Conservation (phyloP, 2,329 filamentous ascomycete genomes). For the Cytospora piceicola region DNA sequence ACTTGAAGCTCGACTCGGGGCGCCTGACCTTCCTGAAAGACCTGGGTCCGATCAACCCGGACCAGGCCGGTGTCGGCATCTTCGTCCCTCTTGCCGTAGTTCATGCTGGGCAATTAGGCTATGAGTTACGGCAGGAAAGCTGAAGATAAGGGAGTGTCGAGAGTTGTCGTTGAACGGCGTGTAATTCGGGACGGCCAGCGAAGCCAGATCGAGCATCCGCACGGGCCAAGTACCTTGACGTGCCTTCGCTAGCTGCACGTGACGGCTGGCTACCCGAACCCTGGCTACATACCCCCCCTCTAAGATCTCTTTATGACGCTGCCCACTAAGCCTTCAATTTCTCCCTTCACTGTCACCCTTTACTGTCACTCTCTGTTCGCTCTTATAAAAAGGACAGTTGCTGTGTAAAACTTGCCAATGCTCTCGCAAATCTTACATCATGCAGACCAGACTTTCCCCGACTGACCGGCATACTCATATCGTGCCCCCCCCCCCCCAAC, state of each 20-base stretch:
- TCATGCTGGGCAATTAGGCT: slow-evolving; percentile 66
- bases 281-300: neutral
- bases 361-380: no score
- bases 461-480: no score
- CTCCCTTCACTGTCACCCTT: no score
- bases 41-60: slow-evolving; percentile 96
- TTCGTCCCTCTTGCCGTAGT: slow-evolving; percentile 99
- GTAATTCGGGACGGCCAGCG: slow-evolving; percentile 20
- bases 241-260: neutral
- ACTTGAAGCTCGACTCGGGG: slow-evolving; percentile 31
- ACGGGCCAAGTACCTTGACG: slow-evolving; percentile 11
- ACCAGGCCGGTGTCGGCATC: slow-evolving; percentile 92
- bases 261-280: neutral
- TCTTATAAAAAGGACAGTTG: neutral
- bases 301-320: neutral
- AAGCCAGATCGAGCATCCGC: slow-evolving; percentile 24
- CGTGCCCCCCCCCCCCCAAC: no score
- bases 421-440: neutral
- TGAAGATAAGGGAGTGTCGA: slow-evolving; percentile 20
- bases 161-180: slow-evolving; percentile 16
- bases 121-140: slow-evolving; percentile 29
- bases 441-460: neutral
- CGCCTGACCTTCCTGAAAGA: slow-evolving; percentile 92
- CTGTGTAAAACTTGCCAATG: neutral
- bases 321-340: neutral